Evolutionary conservation across 495 filamentous ascomycete species (phyloP), one percentile per base, ranked within the genome.

Genomic region (Aspergillus olivimuriae): DNA sequence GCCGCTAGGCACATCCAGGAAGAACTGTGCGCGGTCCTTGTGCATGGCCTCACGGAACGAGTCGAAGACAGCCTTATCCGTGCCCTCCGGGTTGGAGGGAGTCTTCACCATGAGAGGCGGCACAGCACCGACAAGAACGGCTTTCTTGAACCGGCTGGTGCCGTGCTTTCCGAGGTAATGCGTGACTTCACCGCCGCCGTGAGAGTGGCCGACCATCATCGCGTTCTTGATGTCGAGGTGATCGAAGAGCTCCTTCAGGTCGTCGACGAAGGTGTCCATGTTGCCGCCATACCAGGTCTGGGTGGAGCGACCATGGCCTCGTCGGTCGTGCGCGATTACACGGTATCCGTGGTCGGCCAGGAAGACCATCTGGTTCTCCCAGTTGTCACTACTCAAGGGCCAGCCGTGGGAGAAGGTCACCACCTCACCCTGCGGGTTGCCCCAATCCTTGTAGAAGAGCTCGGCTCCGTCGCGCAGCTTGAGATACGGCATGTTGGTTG

Each of bases 381-480:
- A 69, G 43, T 61, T 67, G 52, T 71, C 67, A 39, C 60, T 60
- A 46, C 52, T 65, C 19, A 71, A 47, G 3, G 67, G 67, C 63
- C 67, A 69, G 33, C 65, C 67, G 44, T 67, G 67, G 0, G 56
- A 62, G 46, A 71, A 69, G 31, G 56, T 55, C 14, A 69, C 50
- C 3, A 56, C 47, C 0, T 33, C 21, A 14, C 60, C 62, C 7
- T 47, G 34, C 5, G 54, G 43, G 44, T 61, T 58, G 46, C 64
- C 61, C 65, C 65, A 68, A 38, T 68, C 62, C 38, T 71, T 68
- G 48, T 68, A 70, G 49, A 51, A 66, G 28, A 70, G 51, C 47
- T 58, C 40, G 21, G 56, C 57, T 36, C 59, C 56, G 43, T 70
- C 64, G 47, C 45, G 44, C 39, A 61, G 55, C 26, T 51, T 57